Base-by-base conservation (phyloP, 2,329 filamentous ascomycete species). In the Penicillium sp. region DNA sequence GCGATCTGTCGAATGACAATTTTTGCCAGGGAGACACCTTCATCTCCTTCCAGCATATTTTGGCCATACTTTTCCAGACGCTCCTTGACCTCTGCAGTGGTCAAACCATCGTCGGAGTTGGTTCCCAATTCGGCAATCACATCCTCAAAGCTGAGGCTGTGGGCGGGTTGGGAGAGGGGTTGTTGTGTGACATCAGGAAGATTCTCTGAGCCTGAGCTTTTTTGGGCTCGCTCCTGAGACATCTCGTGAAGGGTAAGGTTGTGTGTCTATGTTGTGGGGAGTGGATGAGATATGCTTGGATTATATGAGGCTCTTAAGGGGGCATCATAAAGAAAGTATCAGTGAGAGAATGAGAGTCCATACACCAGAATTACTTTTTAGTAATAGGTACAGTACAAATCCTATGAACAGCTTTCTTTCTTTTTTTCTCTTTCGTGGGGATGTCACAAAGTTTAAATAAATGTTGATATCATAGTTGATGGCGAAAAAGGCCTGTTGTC, bases 11-110 rank as follows among this genome's bases (percentile, higher is more conserved):
- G 78, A 45, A 88, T 74, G 19, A 89, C 72, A 56, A 89, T 88
- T 63, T 86, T 91, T 64, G 80, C 85, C 78, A 87, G 85, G 80
- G 67, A 82, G 44, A 91, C 85, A 27, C 82, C 83, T 81, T 71
- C 66, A 39, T 67, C 85, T 18, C 89, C 83, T 41, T 90, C 83
- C 10, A 89, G 79, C 55, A 87, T 81, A 60, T 89, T 89, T 14
- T 74, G 71, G 4, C 86, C 86, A 71, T 82, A 81, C 43, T 82
- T 71, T 26, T 81, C 77, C 1, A 86, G 73, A 19, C 85, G 79
- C 9, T 67, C 63, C 58, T 78, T 76, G 16, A 81, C 84, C 57
- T 88, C 84, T 1, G 70, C 69, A 4, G 74, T 67, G 1, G 77
- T 79, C 39, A 89, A 75, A 23, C 86, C 86, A 67, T 84, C 77